Percentiles rank a stretch among this genome's conserved stretches.
These are phyloP conservation scores for Fulvia fulva DNA, from an alignment of 2,329 filamentous ascomycete genomes.

Conservation along the genomic window DNA sequence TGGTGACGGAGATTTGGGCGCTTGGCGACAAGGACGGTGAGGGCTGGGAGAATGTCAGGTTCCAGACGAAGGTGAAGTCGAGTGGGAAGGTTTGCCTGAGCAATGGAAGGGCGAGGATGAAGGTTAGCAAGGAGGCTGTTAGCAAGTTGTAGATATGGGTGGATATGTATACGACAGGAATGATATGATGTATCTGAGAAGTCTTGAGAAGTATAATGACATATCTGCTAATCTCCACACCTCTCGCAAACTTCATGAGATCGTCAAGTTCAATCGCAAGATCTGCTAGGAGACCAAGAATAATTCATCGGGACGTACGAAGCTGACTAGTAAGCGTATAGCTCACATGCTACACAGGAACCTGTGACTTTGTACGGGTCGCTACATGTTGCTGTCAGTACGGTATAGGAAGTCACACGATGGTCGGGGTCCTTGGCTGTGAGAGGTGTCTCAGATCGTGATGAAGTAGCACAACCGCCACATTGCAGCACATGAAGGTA, in stretches of 20 bases:
- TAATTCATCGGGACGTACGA: too few species aligned
- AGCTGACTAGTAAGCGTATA: too few species aligned
- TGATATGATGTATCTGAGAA: too few species aligned
- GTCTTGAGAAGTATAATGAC: too few species aligned
- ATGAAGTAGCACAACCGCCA: neutral
- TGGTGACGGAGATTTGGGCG: conserved; percentile 77
- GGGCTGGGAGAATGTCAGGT: conserved; percentile 78
- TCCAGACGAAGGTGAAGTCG: conserved; percentile 73
- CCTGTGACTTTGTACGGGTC: neutral
- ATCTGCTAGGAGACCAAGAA: too few species aligned
- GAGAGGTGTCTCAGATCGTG: neutral
- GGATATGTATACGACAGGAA: neutral
- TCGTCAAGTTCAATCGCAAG: too few species aligned
- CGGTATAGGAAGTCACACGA: neutral
- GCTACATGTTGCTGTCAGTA: neutral
- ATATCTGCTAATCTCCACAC: neutral
- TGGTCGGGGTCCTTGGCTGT: neutral
- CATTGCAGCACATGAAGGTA: neutral
- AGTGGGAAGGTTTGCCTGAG: conserved; percentile 81
- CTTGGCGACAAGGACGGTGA: conserved; percentile 61
- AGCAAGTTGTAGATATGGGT: conserved; percentile 20
- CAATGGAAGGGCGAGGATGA: conserved; percentile 79
- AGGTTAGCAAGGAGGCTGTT: conserved; percentile 39
- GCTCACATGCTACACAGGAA: neutral
- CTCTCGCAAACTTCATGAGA: too few species aligned